Base-by-base conservation (phyloP, 2,329 filamentous ascomycete genomes). In the Apiospora sp. region DNA sequence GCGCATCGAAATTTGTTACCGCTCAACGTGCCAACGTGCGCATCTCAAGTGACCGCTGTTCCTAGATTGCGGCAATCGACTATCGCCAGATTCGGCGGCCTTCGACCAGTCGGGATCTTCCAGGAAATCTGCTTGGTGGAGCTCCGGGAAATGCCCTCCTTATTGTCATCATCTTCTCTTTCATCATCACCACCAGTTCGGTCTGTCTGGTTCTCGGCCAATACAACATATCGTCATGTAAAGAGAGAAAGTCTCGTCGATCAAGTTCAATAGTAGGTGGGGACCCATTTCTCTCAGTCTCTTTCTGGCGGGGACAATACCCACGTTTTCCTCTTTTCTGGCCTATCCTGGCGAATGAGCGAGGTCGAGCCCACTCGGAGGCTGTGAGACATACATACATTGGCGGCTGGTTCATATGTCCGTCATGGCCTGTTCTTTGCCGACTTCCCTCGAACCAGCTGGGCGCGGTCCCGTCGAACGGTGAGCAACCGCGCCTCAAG, bases 361-460 rank as follows among this genome's bases (percentile, higher is more conserved):
- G 34, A 12, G 19, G 34, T 14, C 58, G 34, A 41, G 58, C 19
- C 58, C 58, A 64, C 58, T n/a, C 34, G 34, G 16, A 64, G 34
- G 30, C 58, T 64, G 58, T 64, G 58, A 64, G 58, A 64, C 58
- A 64, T 64, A 64, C 58, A 41, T 61, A 61, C 54, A 61, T 61
- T 61, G 54, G 54, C 54, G 54, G 54, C 54, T 22, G 54, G 30
- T 61, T 61, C 30, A 61, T 64, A 64, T 64, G 58, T 34, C 58
- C 58, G 58, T 64, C 58, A 64, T 64, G 58, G 58, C 34, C 58
- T 64, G 58, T 61, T 34, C 54, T 22, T 61, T 37, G 54, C 54
- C 54, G 54, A 22, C 27, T 61, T 22, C 19, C 54, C 27, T 61
- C 54, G 54, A 61, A 61, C 30, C 30, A 54, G 51, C 34, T n/a